Evolutionary conservation across 495 filamentous ascomycete species (phyloP).

Genomic region (Annulohypoxylon maeteangense): DNA sequence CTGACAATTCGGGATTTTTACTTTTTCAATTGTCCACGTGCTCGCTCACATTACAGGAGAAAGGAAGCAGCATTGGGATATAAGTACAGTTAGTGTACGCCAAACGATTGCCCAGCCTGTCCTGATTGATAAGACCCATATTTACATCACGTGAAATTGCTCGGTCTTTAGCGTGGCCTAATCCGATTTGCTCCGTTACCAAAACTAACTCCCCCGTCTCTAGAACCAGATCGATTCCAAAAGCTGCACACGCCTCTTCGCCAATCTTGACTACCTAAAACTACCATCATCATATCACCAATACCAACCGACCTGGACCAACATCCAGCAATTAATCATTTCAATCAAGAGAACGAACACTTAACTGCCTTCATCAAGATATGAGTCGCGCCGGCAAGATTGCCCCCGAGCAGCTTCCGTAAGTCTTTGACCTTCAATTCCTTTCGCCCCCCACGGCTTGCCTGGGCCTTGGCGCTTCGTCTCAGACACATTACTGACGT

Average conservation of each 20-base stretch:
- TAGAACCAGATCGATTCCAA: constrained; percentile 36
- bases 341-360: constrained; percentile 20
- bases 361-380: constrained; percentile 54
- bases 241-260: constrained; percentile 45
- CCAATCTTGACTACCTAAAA: constrained; percentile 40
- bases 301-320: constrained; percentile 31
- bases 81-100: neutral
- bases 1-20: neutral
- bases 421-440: constrained; percentile 50
- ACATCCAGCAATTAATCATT: constrained; percentile 37
- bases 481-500: constrained; percentile 32
- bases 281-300: constrained; percentile 27
- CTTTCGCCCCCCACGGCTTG: constrained; percentile 2
- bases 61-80: neutral
- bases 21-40: neutral
- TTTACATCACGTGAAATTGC: constrained; percentile 31
- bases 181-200: constrained; percentile 44
- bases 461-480: neutral
- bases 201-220: constrained; percentile 29
- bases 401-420: constrained; percentile 92
- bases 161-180: constrained; percentile 44
- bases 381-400: constrained; percentile 84
- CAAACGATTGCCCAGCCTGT: neutral
- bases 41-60: neutral
- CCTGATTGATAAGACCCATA: constrained; percentile 18